These are phyloP conservation scores for Verticillium alfalfae DNA, from an alignment of 2,329 filamentous ascomycete genomes.

Conservation along the genomic window DNA sequence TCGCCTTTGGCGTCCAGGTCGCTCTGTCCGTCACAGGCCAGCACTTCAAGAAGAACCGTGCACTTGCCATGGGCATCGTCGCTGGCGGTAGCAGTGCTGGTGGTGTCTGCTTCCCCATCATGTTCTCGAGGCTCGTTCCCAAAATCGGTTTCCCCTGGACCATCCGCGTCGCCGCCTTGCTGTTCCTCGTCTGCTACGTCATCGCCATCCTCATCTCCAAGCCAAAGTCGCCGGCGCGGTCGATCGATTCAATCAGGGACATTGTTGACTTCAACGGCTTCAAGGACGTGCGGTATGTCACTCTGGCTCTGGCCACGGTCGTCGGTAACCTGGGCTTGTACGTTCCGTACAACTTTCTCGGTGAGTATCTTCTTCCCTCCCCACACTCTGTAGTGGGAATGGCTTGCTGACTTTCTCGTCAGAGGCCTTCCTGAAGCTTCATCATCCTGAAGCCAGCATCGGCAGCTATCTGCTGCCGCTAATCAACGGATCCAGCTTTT, in stretches of 20 bases:
- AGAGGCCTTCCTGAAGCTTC: slow-evolving; percentile 33
- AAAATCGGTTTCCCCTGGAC: slow-evolving; percentile 51
- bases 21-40: slow-evolving; percentile 16
- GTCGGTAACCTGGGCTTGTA: slow-evolving; percentile 21
- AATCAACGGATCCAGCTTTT: slow-evolving; percentile 38
- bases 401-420: slow-evolving; percentile 39
- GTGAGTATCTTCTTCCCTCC: neutral
- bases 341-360: slow-evolving; percentile 27
- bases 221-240: slow-evolving; percentile 18
- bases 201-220: slow-evolving; percentile 25
- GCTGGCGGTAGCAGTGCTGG: slow-evolving; percentile 11
- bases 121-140: slow-evolving; percentile 33
- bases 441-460: slow-evolving; percentile 26
- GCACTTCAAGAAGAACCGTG: slow-evolving; percentile 29
- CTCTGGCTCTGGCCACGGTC: slow-evolving; percentile 4
- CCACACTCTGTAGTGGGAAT: slow-evolving; percentile 26
- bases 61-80: slow-evolving; percentile 21
- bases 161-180: slow-evolving; percentile 34
- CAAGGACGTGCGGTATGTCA: slow-evolving; percentile 3
- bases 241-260: slow-evolving; percentile 1
- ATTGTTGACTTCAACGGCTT: slow-evolving; percentile 6
- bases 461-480: slow-evolving; percentile 34
- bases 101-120: slow-evolving; percentile 16
- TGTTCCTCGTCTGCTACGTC: slow-evolving; percentile 29
- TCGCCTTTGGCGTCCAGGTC: slow-evolving; percentile 6